phyloP scores from a whole-genome alignment of 2,329 filamentous ascomycete species.

The Botrytis sinoallii region DNA sequence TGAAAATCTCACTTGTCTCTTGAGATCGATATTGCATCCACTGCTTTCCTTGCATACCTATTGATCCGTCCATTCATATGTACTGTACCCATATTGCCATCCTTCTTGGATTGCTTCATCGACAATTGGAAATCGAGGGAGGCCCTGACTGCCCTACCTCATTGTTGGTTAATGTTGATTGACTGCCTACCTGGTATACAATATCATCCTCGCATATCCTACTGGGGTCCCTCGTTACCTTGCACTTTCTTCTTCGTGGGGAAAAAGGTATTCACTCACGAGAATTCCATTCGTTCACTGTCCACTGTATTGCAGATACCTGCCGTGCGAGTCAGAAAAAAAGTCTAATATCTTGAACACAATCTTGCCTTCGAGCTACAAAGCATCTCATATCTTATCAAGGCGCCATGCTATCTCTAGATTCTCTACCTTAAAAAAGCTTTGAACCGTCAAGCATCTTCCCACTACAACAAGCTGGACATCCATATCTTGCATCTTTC shows the following conservation, averaged over 20 bases:
- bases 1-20: background rate
- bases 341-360: background rate
- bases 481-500: background rate
- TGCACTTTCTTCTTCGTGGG: slow-evolving; percentile 14
- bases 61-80: background rate
- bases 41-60: background rate
- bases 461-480: slow-evolving; percentile 1
- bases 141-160: background rate
- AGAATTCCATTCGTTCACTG: slow-evolving; percentile 1
- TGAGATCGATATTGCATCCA: background rate
- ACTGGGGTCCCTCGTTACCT: slow-evolving; percentile 3
- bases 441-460: slow-evolving; percentile 11
- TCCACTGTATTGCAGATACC: background rate
- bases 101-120: slow-evolving; percentile 1
- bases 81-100: background rate
- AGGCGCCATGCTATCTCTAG: slow-evolving; percentile 2
- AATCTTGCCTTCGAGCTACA: background rate
- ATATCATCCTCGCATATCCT: slow-evolving; percentile 16
- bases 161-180: slow-evolving; percentile 9
- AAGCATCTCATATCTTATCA: slow-evolving; percentile 9
- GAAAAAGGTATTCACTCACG: slow-evolving; percentile 15
- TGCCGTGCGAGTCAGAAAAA: slow-evolving; percentile 5
- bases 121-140: background rate
- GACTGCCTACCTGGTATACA: background rate
- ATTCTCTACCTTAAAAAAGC: slow-evolving; percentile 6